phyloP scores from a whole-genome alignment of 1,284 basidiomycete species.

The Exsudoporus floridanus region DNA sequence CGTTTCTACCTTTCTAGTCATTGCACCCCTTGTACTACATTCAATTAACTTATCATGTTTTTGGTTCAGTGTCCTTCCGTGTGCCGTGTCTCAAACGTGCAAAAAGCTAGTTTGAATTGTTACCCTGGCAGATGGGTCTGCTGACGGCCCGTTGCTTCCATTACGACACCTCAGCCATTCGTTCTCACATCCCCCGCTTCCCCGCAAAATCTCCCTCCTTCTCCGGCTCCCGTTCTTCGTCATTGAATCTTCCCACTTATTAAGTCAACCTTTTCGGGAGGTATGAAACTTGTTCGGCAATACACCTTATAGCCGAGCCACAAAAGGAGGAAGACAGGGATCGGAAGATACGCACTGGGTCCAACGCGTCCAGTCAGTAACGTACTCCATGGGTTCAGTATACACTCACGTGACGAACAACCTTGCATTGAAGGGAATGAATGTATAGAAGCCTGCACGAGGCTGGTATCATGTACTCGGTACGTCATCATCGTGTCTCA shows the following conservation, averaged over 20 bases:
- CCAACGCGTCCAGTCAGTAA: background rate
- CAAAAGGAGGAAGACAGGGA: slow-evolving; percentile 55
- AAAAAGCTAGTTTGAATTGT: background rate
- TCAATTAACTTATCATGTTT: slow-evolving; percentile 24
- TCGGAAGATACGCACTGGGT: slow-evolving; percentile 49
- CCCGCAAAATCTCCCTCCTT: slow-evolving; percentile 32
- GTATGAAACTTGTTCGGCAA: slow-evolving; percentile 53
- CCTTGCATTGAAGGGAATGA: slow-evolving; percentile 57
- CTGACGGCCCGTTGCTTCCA: background rate
- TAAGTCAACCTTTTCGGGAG: slow-evolving; percentile 59
- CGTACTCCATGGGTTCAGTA: background rate
- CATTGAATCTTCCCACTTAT: slow-evolving; percentile 58
- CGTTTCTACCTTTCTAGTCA: slow-evolving; percentile 1
- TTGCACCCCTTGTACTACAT: slow-evolving; percentile 21
- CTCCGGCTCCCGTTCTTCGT: slow-evolving; percentile 54
- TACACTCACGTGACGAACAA: slow-evolving; percentile 59
- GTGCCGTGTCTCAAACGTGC: slow-evolving; percentile 9
- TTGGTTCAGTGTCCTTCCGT: background rate
- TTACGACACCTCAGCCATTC: background rate
- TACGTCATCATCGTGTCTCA: background rate
- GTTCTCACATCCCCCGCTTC: slow-evolving; percentile 8
- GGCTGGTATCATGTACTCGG: background rate
- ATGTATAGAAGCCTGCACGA: slow-evolving; percentile 56
- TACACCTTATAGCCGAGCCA: slow-evolving; percentile 61
- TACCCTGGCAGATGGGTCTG: background rate